Evolutionary conservation across 148 eudicot genomes (phyloP).

Genomic region (Salicornia ramosissima): DNA sequence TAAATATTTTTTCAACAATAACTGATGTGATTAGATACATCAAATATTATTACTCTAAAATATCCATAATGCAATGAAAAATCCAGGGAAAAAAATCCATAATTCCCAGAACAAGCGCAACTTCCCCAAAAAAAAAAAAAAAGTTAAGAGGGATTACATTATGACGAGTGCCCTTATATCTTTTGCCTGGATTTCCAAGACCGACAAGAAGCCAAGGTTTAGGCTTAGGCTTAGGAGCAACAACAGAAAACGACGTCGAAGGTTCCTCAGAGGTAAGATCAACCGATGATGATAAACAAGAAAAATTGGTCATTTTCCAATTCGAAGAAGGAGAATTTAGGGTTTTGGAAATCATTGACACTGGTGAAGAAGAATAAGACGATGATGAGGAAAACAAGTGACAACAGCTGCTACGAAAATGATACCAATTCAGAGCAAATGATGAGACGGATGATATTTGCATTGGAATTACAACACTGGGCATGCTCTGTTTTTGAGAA

Average conservation of each 20-base stretch:
- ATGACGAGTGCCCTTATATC: slow-evolving; percentile 48
- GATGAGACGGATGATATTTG: not conserved
- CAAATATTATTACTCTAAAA: not conserved
- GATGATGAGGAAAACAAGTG: not conserved
- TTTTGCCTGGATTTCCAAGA: slow-evolving; percentile 58
- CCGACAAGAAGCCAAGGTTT: slow-evolving; percentile 63
- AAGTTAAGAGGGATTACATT: slow-evolving; percentile 36
- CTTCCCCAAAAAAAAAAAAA: not conserved
- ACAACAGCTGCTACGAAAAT: not conserved
- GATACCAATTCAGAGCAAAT: not conserved
- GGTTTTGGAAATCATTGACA: slow-evolving; percentile 6
- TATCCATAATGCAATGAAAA: not conserved
- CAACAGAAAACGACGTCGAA: slow-evolving; percentile 3
- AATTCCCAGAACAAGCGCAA: not conserved
- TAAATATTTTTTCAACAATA: not conserved
- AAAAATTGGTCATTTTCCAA: not conserved
- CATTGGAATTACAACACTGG: not conserved
- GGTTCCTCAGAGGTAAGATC: not conserved
- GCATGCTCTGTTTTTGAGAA: not conserved
- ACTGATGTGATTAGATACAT: not conserved
- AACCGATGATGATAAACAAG: not conserved
- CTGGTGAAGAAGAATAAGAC: slow-evolving; percentile 2
- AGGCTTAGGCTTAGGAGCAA: slow-evolving; percentile 26
- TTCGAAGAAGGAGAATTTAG: not conserved
- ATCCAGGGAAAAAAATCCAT: not conserved